Evolutionary conservation across 164 flowering plant genomes (phyloP), one percentile per base, ranked within the genome.

Genomic region (Stephania japonica): DNA sequence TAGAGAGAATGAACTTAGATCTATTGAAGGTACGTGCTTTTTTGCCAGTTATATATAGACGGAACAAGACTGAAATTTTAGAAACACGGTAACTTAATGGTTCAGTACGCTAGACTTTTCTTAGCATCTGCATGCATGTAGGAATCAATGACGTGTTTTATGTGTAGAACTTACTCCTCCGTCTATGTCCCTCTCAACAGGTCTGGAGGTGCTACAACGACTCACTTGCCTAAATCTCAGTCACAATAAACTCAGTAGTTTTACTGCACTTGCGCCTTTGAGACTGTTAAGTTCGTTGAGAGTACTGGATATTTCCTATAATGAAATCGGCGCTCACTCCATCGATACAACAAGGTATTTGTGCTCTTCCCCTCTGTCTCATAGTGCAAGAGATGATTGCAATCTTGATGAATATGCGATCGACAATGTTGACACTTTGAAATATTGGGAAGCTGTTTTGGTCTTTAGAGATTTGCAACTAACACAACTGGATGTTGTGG

Each of bases 191-290:
- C 59, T 63, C 82, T 23, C 67, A 14, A 14, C 89, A 94, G 98
- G 99, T 56, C 75, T 94, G 87, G 97, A 90, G 81, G 85, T 87
- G 25, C 47, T 92, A 91, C 99, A 92, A 75, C 89, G 89, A 64
- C 88, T 94, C 14, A 75, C 86, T 71, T 81, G 81, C 85, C 80
- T 92, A 80, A 88, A 86, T 77, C 81, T 94, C 43, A 86, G 97
- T 72, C 53, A 90, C 81, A 94, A 92, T 69, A 90, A 79, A 73
- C 72, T 94, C 69, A 6, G 81, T 47, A 91, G 90, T 81, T 88
- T 91, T 77, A 79, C 89, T 65, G 90, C 99, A 21, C 74, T 94
- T 70, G 92, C 84, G 71, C 91, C 99, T 71, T 73, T 94, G 70
- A 86, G 81, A 78, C 81, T 75, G 75, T 74, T 92, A 72, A 86